These are phyloP conservation scores for Blakeslea trispora DNA, from an alignment of 371 early-diverging fungal species.

Conservation along the genomic window DNA sequence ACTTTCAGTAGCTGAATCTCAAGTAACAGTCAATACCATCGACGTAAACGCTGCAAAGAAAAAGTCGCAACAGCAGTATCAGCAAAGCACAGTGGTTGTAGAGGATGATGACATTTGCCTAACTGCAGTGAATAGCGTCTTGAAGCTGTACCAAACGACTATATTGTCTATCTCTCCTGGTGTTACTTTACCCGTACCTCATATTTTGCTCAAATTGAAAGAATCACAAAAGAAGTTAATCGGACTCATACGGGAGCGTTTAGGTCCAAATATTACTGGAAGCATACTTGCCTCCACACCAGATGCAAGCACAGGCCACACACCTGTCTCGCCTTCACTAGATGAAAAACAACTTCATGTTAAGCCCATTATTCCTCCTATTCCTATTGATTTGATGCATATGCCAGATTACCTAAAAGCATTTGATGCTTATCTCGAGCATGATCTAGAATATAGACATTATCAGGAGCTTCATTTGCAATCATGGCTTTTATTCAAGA, in stretches of 20 bases:
- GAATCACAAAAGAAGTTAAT: constrained; percentile 39
- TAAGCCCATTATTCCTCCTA: constrained; percentile 17
- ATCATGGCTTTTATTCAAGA: constrained; percentile 54
- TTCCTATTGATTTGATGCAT: constrained; percentile 22
- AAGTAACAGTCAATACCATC: constrained; percentile 22
- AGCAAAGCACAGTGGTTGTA: constrained; percentile 14
- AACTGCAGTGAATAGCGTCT: constrained; percentile 29
- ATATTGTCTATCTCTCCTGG: constrained; percentile 83
- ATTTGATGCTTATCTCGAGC: constrained; percentile 34
- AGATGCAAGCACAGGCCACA: not conserved
- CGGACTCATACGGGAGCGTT: constrained; percentile 24
- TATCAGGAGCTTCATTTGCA: constrained; percentile 52
- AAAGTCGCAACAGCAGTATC: constrained; percentile 17
- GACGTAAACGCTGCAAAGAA: constrained; percentile 21
- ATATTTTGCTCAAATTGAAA: constrained; percentile 68
- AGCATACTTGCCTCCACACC: not conserved
- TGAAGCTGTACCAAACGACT: constrained; percentile 60
- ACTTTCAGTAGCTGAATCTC: constrained; percentile 26
- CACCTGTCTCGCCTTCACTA: not conserved
- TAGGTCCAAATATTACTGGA: constrained; percentile 17
- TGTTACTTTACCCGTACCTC: constrained; percentile 82
- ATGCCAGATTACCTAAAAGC: constrained; percentile 31
- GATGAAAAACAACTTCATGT: constrained; percentile 4
- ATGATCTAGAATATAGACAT: constrained; percentile 54
- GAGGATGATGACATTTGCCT: constrained; percentile 41